Evolutionary conservation across 2,329 filamentous ascomycete species (phyloP).

Genomic region (Scleromitrula shiraiana): DNA sequence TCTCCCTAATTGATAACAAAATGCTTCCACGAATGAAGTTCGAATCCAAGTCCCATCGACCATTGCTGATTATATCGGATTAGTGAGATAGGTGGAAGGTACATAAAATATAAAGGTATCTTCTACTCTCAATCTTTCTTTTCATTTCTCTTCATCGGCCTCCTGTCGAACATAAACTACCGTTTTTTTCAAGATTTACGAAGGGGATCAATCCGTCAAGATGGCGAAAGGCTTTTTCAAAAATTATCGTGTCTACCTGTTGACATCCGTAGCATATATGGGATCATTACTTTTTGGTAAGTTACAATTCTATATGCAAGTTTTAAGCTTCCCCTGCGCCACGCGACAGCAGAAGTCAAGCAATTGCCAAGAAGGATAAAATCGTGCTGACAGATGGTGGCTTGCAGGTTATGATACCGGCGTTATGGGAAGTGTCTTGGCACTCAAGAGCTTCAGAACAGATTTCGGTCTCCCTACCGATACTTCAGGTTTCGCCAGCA

Average conservation of each 20-base stretch:
- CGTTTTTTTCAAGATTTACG: neutral
- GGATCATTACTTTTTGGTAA: conserved; percentile 23
- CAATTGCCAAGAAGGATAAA: neutral
- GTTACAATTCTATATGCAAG: neutral
- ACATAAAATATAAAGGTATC: neutral
- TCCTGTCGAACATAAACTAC: conserved; percentile 1
- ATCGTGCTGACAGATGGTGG: conserved; percentile 5
- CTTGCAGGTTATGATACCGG: conserved; percentile 22
- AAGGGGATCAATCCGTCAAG: conserved; percentile 2
- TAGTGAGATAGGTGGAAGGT: neutral
- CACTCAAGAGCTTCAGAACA: conserved; percentile 18
- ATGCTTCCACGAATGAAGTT: conserved; percentile 5
- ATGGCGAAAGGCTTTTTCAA: conserved; percentile 17
- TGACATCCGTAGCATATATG: conserved; percentile 23
- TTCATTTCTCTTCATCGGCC: neutral
- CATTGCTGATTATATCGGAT: neutral
- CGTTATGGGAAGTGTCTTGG: conserved; percentile 23
- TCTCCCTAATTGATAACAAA: neutral
- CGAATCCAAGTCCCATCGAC: neutral
- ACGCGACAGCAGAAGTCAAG: no score
- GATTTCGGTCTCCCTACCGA: conserved; percentile 21
- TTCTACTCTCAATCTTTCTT: neutral
- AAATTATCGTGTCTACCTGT: conserved; percentile 20
- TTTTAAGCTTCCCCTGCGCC: neutral
- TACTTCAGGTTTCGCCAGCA: conserved; percentile 14